Evolutionary conservation across 2,329 filamentous ascomycete species (phyloP).

Genomic region (Phialophora verrucosa): DNA sequence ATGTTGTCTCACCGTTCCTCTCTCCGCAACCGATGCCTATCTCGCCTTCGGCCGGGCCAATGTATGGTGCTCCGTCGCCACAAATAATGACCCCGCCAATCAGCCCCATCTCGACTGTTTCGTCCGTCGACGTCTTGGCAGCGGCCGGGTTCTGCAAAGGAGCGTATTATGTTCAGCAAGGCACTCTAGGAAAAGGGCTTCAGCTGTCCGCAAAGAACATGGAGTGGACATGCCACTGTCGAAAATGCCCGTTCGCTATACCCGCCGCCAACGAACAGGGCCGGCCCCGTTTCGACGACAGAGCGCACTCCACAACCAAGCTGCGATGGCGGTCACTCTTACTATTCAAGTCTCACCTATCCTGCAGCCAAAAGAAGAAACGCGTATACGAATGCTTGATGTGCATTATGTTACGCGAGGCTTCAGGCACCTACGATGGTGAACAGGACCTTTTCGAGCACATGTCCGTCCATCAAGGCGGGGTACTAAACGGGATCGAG

Average conservation of each 20-base stretch:
- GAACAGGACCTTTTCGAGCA: constrained; percentile 29
- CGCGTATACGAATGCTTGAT: constrained; percentile 28
- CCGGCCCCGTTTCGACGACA: constrained; percentile 30
- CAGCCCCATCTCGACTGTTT: constrained; percentile 24
- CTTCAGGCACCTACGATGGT: constrained; percentile 16
- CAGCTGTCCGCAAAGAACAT: constrained; percentile 27
- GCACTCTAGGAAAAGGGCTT: constrained; percentile 22
- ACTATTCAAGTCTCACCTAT: constrained; percentile 31
- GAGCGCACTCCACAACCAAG: constrained; percentile 15
- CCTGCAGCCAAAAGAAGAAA: constrained; percentile 16
- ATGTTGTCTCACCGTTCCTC: constrained; percentile 11
- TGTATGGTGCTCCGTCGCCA: constrained; percentile 13
- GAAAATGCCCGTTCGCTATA: constrained; percentile 27
- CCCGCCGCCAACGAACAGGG: constrained; percentile 27
- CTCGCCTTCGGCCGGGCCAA: constrained; percentile 19
- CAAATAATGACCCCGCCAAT: constrained; percentile 27
- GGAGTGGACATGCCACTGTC: constrained; percentile 30
- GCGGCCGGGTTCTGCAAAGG: constrained; percentile 29
- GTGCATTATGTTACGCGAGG: constrained; percentile 21
- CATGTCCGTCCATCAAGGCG: constrained; percentile 22
- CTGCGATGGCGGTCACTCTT: constrained; percentile 30
- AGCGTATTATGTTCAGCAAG: constrained; percentile 27
- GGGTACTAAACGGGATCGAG: constrained; percentile 11
- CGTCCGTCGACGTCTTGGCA: constrained; percentile 16
- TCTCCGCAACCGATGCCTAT: constrained; percentile 13